Conservation (phyloP, 2,329 filamentous ascomycete species). For the Sphaerulina musiva region DNA sequence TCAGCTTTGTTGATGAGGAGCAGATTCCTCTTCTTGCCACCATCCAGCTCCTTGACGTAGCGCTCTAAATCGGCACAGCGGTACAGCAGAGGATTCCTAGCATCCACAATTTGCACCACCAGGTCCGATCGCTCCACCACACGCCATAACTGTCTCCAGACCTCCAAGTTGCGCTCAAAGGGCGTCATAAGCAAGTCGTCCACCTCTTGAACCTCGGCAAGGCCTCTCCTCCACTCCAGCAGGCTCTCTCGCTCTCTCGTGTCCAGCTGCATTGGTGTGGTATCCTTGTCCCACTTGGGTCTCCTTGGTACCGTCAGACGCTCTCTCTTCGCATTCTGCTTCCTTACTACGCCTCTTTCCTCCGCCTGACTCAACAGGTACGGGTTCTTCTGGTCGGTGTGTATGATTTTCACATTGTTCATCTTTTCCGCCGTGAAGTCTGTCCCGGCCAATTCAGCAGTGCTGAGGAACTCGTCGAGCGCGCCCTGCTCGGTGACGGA, state of each 20-base stretch:
- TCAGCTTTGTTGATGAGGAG: conserved; percentile 97
- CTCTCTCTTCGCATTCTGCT: conserved; percentile 73
- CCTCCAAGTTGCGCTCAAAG: conserved; percentile 93
- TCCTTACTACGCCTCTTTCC: conserved; percentile 68
- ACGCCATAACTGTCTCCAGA: conserved; percentile 96
- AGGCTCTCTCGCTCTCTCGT: conserved; percentile 70
- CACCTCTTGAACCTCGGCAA: conserved; percentile 89
- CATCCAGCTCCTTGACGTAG: conserved; percentile 88
- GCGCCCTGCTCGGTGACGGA: conserved; percentile 95
- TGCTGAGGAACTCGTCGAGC: conserved; percentile 92
- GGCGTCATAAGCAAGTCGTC: conserved; percentile 95
- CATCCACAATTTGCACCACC: conserved; percentile 96
- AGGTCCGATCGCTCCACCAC: conserved; percentile 95
- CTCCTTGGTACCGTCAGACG: conserved; percentile 82
- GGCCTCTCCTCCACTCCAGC: conserved; percentile 77
- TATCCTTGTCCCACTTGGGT: conserved; percentile 79
- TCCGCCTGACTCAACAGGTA: conserved; percentile 81
- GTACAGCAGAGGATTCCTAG: conserved; percentile 88
- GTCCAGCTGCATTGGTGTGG: conserved; percentile 78
- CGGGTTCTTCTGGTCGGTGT: conserved; percentile 91
- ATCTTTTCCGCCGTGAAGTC: conserved; percentile 99
- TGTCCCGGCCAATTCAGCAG: conserved; percentile 92
- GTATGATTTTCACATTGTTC: conserved; percentile 98
- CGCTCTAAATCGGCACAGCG: conserved; percentile 85
- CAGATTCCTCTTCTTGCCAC: conserved; percentile 68